These are phyloP conservation scores for Mortierella sp. DNA, from an alignment of 371 early-diverging fungal genomes.

Conservation along the genomic window DNA sequence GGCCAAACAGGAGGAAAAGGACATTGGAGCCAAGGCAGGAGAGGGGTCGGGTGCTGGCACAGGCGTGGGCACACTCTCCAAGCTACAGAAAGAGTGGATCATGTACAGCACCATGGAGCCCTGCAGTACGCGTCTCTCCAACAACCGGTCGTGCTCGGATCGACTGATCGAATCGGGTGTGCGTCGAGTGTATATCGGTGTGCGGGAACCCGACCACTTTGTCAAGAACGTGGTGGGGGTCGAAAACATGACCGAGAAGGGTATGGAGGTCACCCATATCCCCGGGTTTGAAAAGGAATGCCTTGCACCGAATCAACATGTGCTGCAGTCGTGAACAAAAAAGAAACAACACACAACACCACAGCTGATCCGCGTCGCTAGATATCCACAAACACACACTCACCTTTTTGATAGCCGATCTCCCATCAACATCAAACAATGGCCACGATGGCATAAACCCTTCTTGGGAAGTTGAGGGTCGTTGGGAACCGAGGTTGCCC, in stretches of 20 bases:
- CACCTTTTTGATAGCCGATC: too few relatives aligned
- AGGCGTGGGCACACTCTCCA: not conserved
- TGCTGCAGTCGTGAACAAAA: constrained; percentile 42
- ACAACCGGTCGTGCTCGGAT: constrained; percentile 77
- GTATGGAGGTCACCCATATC: constrained; percentile 73
- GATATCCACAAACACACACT: too few relatives aligned
- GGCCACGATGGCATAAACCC: too few relatives aligned
- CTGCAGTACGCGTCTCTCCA: constrained; percentile 81
- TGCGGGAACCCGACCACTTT: constrained; percentile 87
- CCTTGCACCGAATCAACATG: constrained; percentile 76
- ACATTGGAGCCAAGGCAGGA: not conserved
- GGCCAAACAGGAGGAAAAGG: not conserved
- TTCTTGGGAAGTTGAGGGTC: too few relatives aligned
- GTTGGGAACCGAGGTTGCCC: too few relatives aligned
- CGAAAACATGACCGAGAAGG: constrained; percentile 63
- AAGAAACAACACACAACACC: not conserved
- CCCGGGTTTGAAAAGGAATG: constrained; percentile 79
- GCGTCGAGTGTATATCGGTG: constrained; percentile 84
- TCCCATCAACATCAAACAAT: too few relatives aligned
- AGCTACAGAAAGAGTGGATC: constrained; percentile 51
- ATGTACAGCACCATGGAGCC: constrained; percentile 96
- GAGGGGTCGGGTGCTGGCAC: not conserved
- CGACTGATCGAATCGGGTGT: constrained; percentile 78
- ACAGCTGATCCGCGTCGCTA: too few relatives aligned
- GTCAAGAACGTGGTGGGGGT: constrained; percentile 78